phyloP scores from a whole-genome alignment of 768 basidiomycete genomes.

The Grammothele lineata region DNA sequence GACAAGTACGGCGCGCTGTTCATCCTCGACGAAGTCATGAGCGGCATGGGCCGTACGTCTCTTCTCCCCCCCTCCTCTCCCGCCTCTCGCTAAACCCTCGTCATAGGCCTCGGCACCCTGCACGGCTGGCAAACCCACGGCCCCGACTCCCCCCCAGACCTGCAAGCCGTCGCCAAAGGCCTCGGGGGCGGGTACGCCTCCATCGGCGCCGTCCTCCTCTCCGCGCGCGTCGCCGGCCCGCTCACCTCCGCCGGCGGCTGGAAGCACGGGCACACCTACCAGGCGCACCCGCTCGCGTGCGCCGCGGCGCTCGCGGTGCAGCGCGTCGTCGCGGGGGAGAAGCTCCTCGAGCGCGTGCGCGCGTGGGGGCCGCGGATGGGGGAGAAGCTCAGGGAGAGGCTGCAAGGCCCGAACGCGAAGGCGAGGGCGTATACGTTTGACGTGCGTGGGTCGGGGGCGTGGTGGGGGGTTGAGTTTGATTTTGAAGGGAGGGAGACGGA shows the following conservation, averaged over 20 bases:
- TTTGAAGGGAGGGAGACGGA: slow-evolving; percentile 45
- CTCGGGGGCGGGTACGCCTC: slow-evolving; percentile 82
- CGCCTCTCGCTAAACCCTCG: too few relatives aligned
- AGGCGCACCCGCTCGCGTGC: slow-evolving; percentile 75
- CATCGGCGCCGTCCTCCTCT: slow-evolving; percentile 80
- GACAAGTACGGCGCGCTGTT: slow-evolving; percentile 69
- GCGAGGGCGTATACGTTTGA: slow-evolving; percentile 71
- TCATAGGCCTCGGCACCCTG: slow-evolving; percentile 75
- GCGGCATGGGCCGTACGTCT: slow-evolving; percentile 80
- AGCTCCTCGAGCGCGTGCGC: slow-evolving; percentile 64
- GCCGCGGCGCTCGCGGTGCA: slow-evolving; percentile 82
- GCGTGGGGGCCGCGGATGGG: slow-evolving; percentile 54
- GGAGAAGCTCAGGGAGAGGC: slow-evolving; percentile 46
- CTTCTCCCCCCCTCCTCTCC: background rate
- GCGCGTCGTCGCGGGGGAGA: slow-evolving; percentile 61
- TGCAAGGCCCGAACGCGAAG: slow-evolving; percentile 50
- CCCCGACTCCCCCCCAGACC: slow-evolving; percentile 73
- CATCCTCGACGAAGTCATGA: slow-evolving; percentile 91
- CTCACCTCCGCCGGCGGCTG: slow-evolving; percentile 63
- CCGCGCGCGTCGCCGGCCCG: slow-evolving; percentile 67
- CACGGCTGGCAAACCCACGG: slow-evolving; percentile 86
- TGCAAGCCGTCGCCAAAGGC: slow-evolving; percentile 88
- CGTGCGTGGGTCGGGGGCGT: slow-evolving; percentile 78
- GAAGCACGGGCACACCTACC: slow-evolving; percentile 84
- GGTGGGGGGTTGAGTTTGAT: slow-evolving; percentile 85